Evolutionary conservation across 345 rosid species (phyloP), one percentile per base, ranked within the genome.

Genomic region (Citrus reticulata): DNA sequence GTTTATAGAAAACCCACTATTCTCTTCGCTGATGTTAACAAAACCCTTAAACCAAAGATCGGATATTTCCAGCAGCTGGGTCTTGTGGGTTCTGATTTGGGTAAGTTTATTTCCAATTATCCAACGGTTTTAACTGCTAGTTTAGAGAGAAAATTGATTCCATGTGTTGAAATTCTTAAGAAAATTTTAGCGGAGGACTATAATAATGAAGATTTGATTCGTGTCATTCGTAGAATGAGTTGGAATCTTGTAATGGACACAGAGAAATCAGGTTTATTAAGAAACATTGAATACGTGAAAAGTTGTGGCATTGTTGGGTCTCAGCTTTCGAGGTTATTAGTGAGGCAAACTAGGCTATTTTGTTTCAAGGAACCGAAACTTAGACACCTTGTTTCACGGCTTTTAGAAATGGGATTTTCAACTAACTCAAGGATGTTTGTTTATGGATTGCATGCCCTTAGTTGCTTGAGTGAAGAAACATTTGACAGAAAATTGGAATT

Each of bases 361-460:
- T 16, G 61, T 13, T 22, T 42, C 35, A 30, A 9, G 40, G 85
- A 83, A 59, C 49, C 80, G 0, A 59, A 24, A n/a, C 75, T 86
- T 67, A 76, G 55, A 29, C 77, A 34, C 14, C 54, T 81, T 20
- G 81, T 81, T 75, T 75, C 70, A 0, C 70, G 61, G 68, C 80
- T 42, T 66, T 72, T 73, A 17, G 75, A 74, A 57, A 60, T 85
- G 77, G 89, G 91, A 13, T 76, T 86, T 68, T 77, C 85, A 2
- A 74, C 81, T 14, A 55, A 86, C 17, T 88, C 88, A 9, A 76
- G 87, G 74, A 84, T 88, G 89, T 81, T 86, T 7, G 89, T 73
- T 42, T 64, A 84, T 73, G 91, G 75, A 7, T 40, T 86, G 24
- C 72, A 40, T 42, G 27, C 88, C 32, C 6, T 83, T 74, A 81